Percentiles rank a stretch among this genome's conserved stretches.
These are phyloP conservation scores for Penicillium chermesinum DNA, from an alignment of 495 filamentous ascomycete species.

Conservation along the genomic window DNA sequence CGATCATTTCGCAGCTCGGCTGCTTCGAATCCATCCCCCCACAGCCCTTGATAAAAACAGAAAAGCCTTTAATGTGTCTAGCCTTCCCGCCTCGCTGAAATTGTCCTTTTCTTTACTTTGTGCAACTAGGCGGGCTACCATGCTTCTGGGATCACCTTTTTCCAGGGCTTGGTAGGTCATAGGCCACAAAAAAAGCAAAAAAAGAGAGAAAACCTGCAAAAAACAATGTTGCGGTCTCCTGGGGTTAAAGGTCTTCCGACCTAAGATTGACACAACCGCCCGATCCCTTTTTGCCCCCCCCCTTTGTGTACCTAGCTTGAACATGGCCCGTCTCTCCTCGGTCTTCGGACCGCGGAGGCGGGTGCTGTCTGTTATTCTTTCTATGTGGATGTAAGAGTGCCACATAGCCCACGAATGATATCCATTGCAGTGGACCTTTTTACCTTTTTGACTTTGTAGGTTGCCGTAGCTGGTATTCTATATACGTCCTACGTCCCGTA, in stretches of 20 bases:
- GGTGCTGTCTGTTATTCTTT: slow-evolving; percentile 15
- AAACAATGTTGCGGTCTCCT: slow-evolving; percentile 21
- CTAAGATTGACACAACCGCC: slow-evolving; percentile 12
- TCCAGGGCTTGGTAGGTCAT: slow-evolving; percentile 5
- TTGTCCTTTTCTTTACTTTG: too few species aligned
- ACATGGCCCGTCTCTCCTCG: slow-evolving; percentile 5
- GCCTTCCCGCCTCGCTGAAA: slow-evolving; percentile 10
- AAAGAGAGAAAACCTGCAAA: slow-evolving; percentile 29
- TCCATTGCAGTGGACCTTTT: slow-evolving; percentile 14
- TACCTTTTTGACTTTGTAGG: too few species aligned
- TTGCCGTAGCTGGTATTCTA: too few species aligned
- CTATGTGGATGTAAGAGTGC: slow-evolving; percentile 22
- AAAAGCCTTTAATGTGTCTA: slow-evolving; percentile 37
- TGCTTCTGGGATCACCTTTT: not conserved
- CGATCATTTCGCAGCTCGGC: slow-evolving; percentile 24
- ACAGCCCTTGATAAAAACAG: slow-evolving; percentile 9
- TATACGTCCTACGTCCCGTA: too few species aligned
- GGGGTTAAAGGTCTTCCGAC: slow-evolving; percentile 12
- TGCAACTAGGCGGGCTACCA: not conserved
- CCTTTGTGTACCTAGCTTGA: slow-evolving; percentile 27
- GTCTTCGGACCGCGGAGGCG: not conserved
- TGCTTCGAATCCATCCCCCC: slow-evolving; percentile 8
- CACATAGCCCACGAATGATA: slow-evolving; percentile 20
- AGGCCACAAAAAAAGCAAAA: slow-evolving; percentile 34
- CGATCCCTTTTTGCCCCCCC: slow-evolving; percentile 10